Conservation (phyloP, 164 flowering plant genomes). For the Tetracentron sinense region DNA sequence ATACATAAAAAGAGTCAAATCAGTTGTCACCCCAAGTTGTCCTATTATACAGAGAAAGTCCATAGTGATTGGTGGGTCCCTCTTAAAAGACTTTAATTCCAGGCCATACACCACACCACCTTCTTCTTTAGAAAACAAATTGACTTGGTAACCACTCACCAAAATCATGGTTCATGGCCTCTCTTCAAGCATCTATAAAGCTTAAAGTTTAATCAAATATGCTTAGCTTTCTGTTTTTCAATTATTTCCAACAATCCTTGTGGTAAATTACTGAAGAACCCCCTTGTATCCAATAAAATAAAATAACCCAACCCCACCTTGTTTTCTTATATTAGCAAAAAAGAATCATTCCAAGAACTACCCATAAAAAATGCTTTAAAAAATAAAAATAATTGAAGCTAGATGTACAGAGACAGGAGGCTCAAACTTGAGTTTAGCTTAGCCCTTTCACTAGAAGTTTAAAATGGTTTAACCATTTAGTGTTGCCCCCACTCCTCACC, state of each 20-base stretch:
- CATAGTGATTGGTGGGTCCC: background rate
- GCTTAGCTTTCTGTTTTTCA: background rate
- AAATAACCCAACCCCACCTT: background rate
- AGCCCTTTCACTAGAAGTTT: no score
- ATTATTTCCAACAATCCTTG: no score
- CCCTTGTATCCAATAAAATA: background rate
- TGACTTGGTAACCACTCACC: slow-evolving; percentile 14
- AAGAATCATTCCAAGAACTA: background rate
- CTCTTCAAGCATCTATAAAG: slow-evolving; percentile 24
- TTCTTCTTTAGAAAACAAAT: slow-evolving; percentile 3
- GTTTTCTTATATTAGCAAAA: background rate
- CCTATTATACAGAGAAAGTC: background rate
- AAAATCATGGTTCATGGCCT: slow-evolving; percentile 7
- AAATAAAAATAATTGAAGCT: background rate
- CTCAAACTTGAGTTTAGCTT: no score
- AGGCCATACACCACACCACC: slow-evolving; percentile 10
- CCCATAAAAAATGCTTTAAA: background rate
- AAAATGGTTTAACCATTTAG: background rate
- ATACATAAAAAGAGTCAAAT: background rate
- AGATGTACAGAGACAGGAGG: no score
- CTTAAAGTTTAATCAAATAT: slow-evolving; percentile 6
- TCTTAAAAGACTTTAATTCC: slow-evolving; percentile 5
- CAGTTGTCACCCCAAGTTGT: background rate
- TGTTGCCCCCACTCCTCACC: background rate
- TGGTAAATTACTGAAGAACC: background rate